Evolutionary conservation across 2,329 filamentous ascomycete species (phyloP).

Genomic region (Diplodia scrobiculata): DNA sequence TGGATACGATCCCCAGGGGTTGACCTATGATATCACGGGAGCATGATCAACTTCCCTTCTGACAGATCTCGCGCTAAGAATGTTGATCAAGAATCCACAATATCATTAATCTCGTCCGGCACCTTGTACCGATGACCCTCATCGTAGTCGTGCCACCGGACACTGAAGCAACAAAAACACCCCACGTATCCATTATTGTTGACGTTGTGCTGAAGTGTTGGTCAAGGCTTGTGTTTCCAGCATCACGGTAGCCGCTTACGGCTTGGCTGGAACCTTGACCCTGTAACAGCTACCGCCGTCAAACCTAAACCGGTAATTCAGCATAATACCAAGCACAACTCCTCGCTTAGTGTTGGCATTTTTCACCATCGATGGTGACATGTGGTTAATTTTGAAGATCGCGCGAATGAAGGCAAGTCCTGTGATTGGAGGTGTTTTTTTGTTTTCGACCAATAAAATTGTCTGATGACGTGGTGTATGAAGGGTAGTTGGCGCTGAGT

Average conservation of each 20-base stretch:
- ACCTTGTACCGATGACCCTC: constrained; percentile 56
- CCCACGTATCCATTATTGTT: no score
- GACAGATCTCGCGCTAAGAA: no score
- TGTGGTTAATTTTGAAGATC: not conserved
- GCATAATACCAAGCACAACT: not conserved
- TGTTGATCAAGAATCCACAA: constrained; percentile 32
- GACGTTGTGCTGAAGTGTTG: constrained; percentile 30
- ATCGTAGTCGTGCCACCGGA: constrained; percentile 48
- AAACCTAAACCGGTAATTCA: not conserved
- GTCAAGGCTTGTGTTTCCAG: no score
- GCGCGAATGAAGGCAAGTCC: not conserved
- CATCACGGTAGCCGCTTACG: not conserved
- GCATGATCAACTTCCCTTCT: no score
- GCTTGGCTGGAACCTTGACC: not conserved
- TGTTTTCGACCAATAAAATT: no score
- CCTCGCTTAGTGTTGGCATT: constrained; percentile 1
- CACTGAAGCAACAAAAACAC: constrained; percentile 32
- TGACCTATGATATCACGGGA: no score
- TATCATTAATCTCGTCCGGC: constrained; percentile 54
- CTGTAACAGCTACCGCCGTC: not conserved
- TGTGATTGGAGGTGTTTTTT: not conserved
- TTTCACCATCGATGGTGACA: constrained; percentile 2
- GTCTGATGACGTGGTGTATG: not conserved
- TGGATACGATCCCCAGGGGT: no score
- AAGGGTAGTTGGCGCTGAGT: not conserved